Base-by-base conservation (phyloP, 2,329 filamentous ascomycete genomes). In the Sordariomycetes sp. region DNA sequence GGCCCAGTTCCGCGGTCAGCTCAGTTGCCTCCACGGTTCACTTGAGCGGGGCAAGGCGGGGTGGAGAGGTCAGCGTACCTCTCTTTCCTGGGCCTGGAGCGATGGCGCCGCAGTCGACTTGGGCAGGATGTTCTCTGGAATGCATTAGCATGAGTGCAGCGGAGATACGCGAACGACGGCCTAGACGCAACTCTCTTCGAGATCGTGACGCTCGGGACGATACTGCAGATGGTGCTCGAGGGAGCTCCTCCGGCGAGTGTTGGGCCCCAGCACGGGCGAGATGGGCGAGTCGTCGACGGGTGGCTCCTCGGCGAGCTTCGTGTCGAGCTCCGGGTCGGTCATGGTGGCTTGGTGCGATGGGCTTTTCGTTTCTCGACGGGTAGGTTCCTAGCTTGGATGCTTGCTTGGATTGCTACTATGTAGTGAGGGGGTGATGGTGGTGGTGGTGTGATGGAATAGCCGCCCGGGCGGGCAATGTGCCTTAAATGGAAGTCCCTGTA, bases 71-170 rank as follows among this genome's bases (percentile, higher is more conserved):
- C 10, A 28, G 63, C 72, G 68, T 61, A 79, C 79, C 70, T 96
- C 89, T 67, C 82, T 87, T 71, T 94, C 90, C 61, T 90, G 84
- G 59, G 87, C 90, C 68, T 87, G 85, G 58, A 97, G 77, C 2
- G 87, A 81, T 0, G 92, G 91, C 0, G 91, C 90, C 20, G 88
- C 90, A 56, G 73, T 87, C 35, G 88, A 88, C 59, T 85, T 83
- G 28, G 89, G 89, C 28, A 97, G 85, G 70, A 97, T 96, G 73
- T 96, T 96, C 65, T 86, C 89, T 93, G 65, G 58, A 32, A 25
- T 12, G 14, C n/a, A 35, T 54, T 59, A 62, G 67, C 59, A 68
- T 65, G 59, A 65, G 59, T 4, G 12, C 18, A 16, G 4, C 37
- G 37, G 12, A 43, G 14, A 43, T 43, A n/a, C 12, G 12, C 14